Base-by-base conservation (phyloP, 2,329 filamentous ascomycete genomes). In the Tolypocladium guangdongense region DNA sequence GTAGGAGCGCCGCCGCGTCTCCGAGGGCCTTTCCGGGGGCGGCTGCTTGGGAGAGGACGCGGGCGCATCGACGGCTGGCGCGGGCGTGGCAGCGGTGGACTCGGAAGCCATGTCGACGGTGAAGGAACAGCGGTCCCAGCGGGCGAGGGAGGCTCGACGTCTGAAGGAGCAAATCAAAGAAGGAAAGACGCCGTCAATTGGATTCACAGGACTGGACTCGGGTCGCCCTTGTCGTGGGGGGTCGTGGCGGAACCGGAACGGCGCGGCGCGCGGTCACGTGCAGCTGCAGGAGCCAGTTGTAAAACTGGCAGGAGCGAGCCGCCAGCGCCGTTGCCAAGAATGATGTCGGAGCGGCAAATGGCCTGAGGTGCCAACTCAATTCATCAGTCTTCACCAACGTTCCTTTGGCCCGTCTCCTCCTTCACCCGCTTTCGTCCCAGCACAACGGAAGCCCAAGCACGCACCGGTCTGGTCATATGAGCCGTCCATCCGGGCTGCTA, bases 11-110 rank as follows among this genome's bases (percentile, higher is more conserved):
- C 86, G 81, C 64, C 80, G 81, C 51, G 86, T 75, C 58, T 86
- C 83, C 59, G 85, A 78, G 22, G 80, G 72, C 58, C 82, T 86
- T 73, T 97, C 91, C 33, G 89, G 85, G 38, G 91, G 89, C n/a
- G 88, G 87, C 50, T 73, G 66, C 54, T 62, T 64, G 52, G 53
- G 52, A 12, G 52, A 32, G 18, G 43, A 32, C 27, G 33, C 14
- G 61, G 41, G 3, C 30, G 47, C 46, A 41, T 46, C 55, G 52
- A 20, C 51, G 38, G 55, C 54, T 1, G 41, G 56, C 36, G 56
- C 52, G 48, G 59, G 52, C 50, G 60, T 57, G 55, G 55, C 57
- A 36, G 52, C 33, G 39, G 11, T 5, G 18, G 35, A 30, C 57
- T 61, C 63, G 62, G 50, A 50, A 57, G 53, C 52, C 55, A 57